Evolutionary conservation across 1,139 yeast genomes (phyloP).

Genomic region (Casaregolazyma lundiana): DNA sequence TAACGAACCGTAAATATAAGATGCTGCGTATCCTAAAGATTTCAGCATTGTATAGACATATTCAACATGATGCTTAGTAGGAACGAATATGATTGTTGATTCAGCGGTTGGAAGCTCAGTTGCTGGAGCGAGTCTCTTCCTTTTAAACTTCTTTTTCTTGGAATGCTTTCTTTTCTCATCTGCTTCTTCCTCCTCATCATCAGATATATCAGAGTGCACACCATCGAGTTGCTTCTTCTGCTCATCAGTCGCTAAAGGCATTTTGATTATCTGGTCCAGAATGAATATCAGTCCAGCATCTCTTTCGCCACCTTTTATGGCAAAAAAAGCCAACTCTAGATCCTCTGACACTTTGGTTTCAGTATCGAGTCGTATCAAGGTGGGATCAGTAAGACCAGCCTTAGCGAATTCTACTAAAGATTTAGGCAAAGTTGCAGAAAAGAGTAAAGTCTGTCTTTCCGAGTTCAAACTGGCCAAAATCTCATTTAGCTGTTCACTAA

Average conservation of each 20-base stretch:
- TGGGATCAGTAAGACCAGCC: slow-evolving; percentile 91
- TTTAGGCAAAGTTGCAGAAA: slow-evolving; percentile 92
- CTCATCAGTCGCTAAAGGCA: slow-evolving; percentile 68
- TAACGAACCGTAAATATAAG: slow-evolving; percentile 88
- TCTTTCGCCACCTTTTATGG: slow-evolving; percentile 78
- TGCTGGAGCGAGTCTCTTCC: slow-evolving; percentile 67
- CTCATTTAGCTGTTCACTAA: slow-evolving; percentile 90
- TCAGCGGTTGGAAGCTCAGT: slow-evolving; percentile 75
- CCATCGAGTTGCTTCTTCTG: slow-evolving; percentile 46
- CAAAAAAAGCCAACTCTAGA: slow-evolving; percentile 81
- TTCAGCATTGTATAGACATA: slow-evolving; percentile 66
- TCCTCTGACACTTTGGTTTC: slow-evolving; percentile 87
- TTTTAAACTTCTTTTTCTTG: slow-evolving; percentile 38
- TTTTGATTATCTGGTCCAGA: slow-evolving; percentile 76
- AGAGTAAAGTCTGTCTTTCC: slow-evolving; percentile 78
- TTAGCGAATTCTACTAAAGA: slow-evolving; percentile 93
- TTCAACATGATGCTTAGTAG: slow-evolving; percentile 97
- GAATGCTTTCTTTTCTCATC: slow-evolving; percentile 16
- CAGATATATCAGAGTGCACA: slow-evolving; percentile 43
- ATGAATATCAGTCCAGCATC: slow-evolving; percentile 79
- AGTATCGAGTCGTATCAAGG: slow-evolving; percentile 84
- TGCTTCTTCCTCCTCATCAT: slow-evolving; percentile 39
- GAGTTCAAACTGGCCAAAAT: slow-evolving; percentile 78
- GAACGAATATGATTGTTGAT: slow-evolving; percentile 91
- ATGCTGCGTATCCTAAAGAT: slow-evolving; percentile 77